Conservation (phyloP, 352 stramenopile species). For the Globisporangium cystogenes region DNA sequence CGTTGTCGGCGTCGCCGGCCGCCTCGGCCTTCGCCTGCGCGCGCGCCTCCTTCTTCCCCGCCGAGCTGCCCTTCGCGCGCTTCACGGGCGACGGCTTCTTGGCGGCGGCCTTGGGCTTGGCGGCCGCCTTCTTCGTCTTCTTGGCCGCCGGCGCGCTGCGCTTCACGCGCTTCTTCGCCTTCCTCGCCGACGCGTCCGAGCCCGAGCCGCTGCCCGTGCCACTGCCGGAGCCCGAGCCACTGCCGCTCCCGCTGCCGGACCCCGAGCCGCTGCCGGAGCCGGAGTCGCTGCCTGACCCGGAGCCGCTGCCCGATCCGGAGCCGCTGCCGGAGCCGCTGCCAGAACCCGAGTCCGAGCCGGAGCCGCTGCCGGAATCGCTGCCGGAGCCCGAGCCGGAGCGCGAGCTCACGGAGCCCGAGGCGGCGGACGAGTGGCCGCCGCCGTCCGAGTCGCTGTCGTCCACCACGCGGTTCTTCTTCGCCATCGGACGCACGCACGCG, state of each 20-base stretch:
- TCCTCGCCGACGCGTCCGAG: constrained; percentile 25
- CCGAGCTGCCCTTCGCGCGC: constrained; percentile 11
- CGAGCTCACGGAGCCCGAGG: constrained; percentile 51
- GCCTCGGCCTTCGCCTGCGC: constrained; percentile 38
- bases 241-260: constrained; percentile 23
- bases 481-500: constrained; percentile 5
- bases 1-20: constrained; percentile 51
- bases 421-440: constrained; percentile 32
- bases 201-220: constrained; percentile 19
- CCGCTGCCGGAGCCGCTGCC: constrained; percentile 25
- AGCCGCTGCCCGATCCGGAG: constrained; percentile 26
- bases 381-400: constrained; percentile 28
- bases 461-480: constrained; percentile 59
- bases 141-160: constrained; percentile 17
- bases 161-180: constrained; percentile 49
- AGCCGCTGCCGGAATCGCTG: constrained; percentile 32
- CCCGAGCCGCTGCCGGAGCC: constrained; percentile 20
- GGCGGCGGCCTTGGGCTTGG: constrained; percentile 8
- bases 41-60: constrained; percentile 27
- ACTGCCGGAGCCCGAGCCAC: constrained; percentile 20
- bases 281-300: constrained; percentile 20
- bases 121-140: constrained; percentile 31
- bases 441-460: constrained; percentile 66
- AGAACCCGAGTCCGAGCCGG: constrained; percentile 15
- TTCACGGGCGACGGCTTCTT: constrained; percentile 18